These are phyloP conservation scores for Axilococcus clingmanii DNA, from an alignment of 139 green algal species.

Conservation along the genomic window DNA sequence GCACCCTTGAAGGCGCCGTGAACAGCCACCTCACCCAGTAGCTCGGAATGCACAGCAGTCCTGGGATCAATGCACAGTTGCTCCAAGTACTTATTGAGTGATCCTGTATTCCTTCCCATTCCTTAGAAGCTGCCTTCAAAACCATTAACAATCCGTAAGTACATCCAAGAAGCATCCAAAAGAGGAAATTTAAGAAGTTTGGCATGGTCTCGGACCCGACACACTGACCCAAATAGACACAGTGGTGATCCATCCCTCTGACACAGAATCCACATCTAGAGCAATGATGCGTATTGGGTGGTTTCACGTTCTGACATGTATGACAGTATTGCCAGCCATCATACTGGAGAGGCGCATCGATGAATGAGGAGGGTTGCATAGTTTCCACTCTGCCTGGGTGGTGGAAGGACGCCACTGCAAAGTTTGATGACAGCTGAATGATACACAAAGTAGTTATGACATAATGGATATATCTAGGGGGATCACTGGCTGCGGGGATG, in stretches of 20 bases:
- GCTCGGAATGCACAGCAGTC: no score
- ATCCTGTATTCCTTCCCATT: no score
- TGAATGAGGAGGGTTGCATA: no score
- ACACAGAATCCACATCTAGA: constrained; percentile 25
- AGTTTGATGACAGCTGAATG: constrained; percentile 9
- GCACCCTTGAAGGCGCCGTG: no score
- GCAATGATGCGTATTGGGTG: constrained; percentile 28
- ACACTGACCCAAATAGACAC: constrained; percentile 23
- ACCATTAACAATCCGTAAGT: no score
- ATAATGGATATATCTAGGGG: no score
- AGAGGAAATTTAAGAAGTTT: constrained; percentile 20
- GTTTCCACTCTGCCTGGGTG: constrained; percentile 5
- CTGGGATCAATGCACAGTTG: no score
- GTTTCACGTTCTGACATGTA: constrained; percentile 17
- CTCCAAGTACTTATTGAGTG: no score
- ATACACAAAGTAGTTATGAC: no score
- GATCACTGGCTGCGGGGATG: no score
- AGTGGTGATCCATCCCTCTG: constrained; percentile 29
- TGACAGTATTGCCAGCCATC: constrained; percentile 13
- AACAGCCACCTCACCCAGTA: no score
- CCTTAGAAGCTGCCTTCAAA: no score
- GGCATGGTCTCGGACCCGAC: constrained; percentile 20
- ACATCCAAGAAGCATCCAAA: constrained; percentile 1
- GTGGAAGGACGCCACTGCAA: not conserved
- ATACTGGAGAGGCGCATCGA: not conserved